phyloP scores from a whole-genome alignment of 768 basidiomycete species.

The Tylopilus plumbeoviolaceoides region DNA sequence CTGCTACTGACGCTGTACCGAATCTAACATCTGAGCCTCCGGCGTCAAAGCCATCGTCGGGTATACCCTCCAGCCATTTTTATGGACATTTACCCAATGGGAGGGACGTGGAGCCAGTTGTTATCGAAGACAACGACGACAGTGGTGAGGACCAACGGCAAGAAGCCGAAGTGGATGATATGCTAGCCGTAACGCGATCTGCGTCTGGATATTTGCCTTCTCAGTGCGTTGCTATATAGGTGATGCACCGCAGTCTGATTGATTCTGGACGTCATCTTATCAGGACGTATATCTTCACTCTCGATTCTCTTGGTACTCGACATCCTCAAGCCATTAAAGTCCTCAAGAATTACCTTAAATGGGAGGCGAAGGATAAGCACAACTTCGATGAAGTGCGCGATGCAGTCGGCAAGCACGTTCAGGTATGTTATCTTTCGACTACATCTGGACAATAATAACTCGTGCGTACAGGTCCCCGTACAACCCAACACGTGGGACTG shows the following conservation, averaged over 20 bases:
- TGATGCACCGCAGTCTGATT: neutral
- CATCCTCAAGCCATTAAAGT: slow-evolving; percentile 63
- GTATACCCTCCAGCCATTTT: slow-evolving; percentile 20
- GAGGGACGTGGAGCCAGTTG: neutral
- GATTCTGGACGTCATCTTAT: neutral
- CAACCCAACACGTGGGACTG: slow-evolving; percentile 93
- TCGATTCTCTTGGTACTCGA: slow-evolving; percentile 82
- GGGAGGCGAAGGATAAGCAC: slow-evolving; percentile 77
- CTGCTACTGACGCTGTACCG: neutral
- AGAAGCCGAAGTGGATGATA: slow-evolving; percentile 31
- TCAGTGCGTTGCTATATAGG: slow-evolving; percentile 17
- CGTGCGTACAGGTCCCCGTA: slow-evolving; percentile 61
- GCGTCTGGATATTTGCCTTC: slow-evolving; percentile 11
- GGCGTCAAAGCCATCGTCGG: slow-evolving; percentile 6
- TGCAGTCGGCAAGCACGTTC: slow-evolving; percentile 46
- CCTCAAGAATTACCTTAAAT: slow-evolving; percentile 61
- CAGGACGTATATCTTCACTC: slow-evolving; percentile 79
- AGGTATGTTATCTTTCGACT: slow-evolving; percentile 36
- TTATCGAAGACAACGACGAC: slow-evolving; percentile 23
- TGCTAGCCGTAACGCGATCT: slow-evolving; percentile 23
- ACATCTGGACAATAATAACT: neutral
- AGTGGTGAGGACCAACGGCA: slow-evolving; percentile 27
- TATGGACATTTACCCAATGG: slow-evolving; percentile 14
- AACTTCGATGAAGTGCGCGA: slow-evolving; percentile 34
- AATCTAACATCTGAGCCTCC: neutral